Evolutionary conservation across 106 monocot species (phyloP).

Genomic region (Acanthochlamys bracteata): DNA sequence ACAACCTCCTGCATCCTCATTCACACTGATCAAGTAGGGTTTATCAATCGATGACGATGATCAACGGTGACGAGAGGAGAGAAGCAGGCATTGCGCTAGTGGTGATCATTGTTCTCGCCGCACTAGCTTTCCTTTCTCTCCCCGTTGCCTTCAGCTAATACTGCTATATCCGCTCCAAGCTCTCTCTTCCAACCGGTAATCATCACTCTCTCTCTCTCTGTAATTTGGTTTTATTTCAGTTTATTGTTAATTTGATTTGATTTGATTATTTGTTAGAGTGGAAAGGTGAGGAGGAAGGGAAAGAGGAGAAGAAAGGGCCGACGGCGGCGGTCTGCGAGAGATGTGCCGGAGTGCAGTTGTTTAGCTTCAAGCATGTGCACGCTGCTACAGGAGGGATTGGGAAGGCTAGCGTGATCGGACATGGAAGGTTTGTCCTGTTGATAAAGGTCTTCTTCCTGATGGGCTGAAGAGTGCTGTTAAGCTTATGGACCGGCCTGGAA

Average conservation of each 20-base stretch:
- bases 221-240: not conserved
- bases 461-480: slow-evolving; percentile 92
- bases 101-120: slow-evolving; percentile 70
- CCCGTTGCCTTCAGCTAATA: slow-evolving; percentile 84
- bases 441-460: slow-evolving; percentile 61
- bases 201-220: not conserved
- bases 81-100: slow-evolving; percentile 47
- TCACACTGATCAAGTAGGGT: slow-evolving; percentile 1
- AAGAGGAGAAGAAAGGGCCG: not conserved
- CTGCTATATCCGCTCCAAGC: slow-evolving; percentile 85
- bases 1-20: not conserved
- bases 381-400: slow-evolving; percentile 79
- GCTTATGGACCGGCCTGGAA: slow-evolving; percentile 82
- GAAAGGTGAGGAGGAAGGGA: slow-evolving; percentile 8
- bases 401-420: slow-evolving; percentile 61
- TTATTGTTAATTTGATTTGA: not conserved
- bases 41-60: not conserved
- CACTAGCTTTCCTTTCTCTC: slow-evolving; percentile 57
- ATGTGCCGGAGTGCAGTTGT: slow-evolving; percentile 41
- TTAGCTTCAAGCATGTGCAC: slow-evolving; percentile 81
- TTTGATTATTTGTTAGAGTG: not conserved
- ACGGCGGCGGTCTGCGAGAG: slow-evolving; percentile 20
- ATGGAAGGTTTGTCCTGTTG: slow-evolving; percentile 92
- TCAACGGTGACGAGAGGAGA: slow-evolving; percentile 21
- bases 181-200: slow-evolving; percentile 35